Evolutionary conservation across 352 stramenopile species (phyloP).

Genomic region (Phytopythium oedochilum): DNA sequence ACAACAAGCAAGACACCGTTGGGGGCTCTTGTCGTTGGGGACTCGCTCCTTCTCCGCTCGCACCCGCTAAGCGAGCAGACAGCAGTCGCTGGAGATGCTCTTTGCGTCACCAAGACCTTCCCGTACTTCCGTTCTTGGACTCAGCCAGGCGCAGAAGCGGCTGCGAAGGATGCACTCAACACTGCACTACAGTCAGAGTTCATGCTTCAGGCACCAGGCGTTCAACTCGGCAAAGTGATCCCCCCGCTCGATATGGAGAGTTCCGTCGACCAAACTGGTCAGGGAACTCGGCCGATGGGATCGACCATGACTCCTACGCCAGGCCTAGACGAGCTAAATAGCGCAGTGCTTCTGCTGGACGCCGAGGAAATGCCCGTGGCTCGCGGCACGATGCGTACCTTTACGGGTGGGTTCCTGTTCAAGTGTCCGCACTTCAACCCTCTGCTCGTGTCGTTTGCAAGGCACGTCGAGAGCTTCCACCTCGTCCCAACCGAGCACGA

Average conservation of each 20-base stretch:
- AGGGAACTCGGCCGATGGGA: slow-evolving; percentile 7
- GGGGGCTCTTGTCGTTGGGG: slow-evolving; percentile 48
- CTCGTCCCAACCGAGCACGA: slow-evolving; percentile 49
- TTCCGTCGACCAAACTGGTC: not conserved
- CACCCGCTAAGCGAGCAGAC: slow-evolving; percentile 1
- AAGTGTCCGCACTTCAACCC: slow-evolving; percentile 46
- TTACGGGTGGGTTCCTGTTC: slow-evolving; percentile 58
- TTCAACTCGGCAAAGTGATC: slow-evolving; percentile 40
- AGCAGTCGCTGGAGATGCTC: not conserved
- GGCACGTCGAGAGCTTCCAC: slow-evolving; percentile 40
- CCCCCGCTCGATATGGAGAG: slow-evolving; percentile 24
- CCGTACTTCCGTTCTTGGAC: slow-evolving; percentile 64
- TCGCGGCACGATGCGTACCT: slow-evolving; percentile 46
- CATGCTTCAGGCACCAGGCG: slow-evolving; percentile 46
- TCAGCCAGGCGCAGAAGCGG: slow-evolving; percentile 36
- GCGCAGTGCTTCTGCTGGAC: slow-evolving; percentile 46
- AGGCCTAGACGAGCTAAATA: slow-evolving; percentile 15
- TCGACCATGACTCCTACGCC: not conserved
- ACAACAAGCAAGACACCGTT: slow-evolving; percentile 14
- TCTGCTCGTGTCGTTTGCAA: slow-evolving; percentile 58
- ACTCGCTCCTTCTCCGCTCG: slow-evolving; percentile 41
- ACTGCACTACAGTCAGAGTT: slow-evolving; percentile 54
- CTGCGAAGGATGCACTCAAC: slow-evolving; percentile 33
- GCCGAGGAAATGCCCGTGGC: slow-evolving; percentile 34
- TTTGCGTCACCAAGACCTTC: slow-evolving; percentile 57